Evolutionary conservation across 2,329 filamentous ascomycete genomes (phyloP), one percentile per base, ranked within the genome.

Genomic region (Beauveria brongniartii): DNA sequence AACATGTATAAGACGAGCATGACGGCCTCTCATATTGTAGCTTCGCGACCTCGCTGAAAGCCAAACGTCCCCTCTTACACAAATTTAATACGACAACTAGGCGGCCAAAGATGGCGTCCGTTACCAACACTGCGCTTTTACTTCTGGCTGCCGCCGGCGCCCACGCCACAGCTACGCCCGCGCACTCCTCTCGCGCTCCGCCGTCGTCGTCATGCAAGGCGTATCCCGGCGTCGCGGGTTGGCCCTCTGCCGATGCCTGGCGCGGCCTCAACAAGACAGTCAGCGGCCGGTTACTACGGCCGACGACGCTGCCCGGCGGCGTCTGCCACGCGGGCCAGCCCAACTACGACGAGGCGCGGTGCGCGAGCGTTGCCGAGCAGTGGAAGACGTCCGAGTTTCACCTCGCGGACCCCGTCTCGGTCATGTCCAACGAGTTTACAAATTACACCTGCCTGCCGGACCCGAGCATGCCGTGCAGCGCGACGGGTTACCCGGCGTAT

Each of bases 401-500:
- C 44, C 54, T 62, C 0, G 61, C 64, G 0, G 61, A 73, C 28
- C 71, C 72, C 6, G 55, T 74, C 8, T 73, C 72, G 0, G 63
- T 73, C 2, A 70, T 72, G 61, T 68, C 65, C 61, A 68, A 80
- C 59, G 77, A 79, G 55, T 81, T 72, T 67, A 74, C 74, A 62
- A 80, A 83, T 65, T 78, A 78, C 68, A 76, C 78, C 14, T 83
- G 80, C 67, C 71, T 82, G 46, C 80, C 80, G 2, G 65, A 75
- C 59, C 64, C 70, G 0, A 63, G 64, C 6, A 57, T 66, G 47
- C 70, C 75, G 0, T 82, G 73, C 48, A 69, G 66, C 14, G 59
- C 37, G 6, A 53, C 60, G 5, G 73, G 73, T 2, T 75, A 75
- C 60, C 69, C 72, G n/a, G 64, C 73, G 1, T 74, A 69, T 58